These are phyloP conservation scores for Ceratorhiza oryzae-sativae DNA, from an alignment of 1,284 basidiomycete species.

Conservation along the genomic window DNA sequence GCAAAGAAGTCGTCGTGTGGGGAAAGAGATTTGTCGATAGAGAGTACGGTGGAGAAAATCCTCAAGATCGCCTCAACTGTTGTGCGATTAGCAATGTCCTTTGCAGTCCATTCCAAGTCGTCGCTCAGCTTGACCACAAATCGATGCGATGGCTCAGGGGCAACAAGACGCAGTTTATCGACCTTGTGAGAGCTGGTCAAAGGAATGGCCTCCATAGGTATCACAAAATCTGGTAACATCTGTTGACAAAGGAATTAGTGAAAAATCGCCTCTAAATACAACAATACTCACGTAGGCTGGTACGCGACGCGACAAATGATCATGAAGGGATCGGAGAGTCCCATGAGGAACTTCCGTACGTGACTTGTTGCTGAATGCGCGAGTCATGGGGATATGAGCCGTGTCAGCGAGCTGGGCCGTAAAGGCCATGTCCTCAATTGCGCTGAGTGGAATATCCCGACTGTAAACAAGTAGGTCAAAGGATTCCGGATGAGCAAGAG, in stretches of 20 bases:
- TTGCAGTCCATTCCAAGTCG: neutral
- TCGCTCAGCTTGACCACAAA: neutral
- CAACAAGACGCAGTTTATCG: neutral
- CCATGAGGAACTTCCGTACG: neutral
- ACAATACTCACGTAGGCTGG: neutral
- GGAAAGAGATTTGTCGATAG: neutral
- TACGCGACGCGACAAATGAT: neutral
- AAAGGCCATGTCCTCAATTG: neutral
- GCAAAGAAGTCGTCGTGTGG: neutral
- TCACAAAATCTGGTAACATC: neutral
- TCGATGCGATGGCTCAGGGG: neutral
- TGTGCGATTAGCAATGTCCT: neutral
- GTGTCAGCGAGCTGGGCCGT: neutral
- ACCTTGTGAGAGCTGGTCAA: neutral
- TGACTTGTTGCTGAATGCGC: neutral
- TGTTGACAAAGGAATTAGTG: neutral
- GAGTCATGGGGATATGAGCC: neutral
- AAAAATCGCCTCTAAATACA: neutral
- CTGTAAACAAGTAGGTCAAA: neutral
- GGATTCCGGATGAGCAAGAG: neutral
- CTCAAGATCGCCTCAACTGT: neutral
- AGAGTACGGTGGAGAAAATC: neutral
- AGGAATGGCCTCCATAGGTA: neutral
- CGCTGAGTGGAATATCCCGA: neutral
- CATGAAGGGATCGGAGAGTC: neutral